A percentile compares a stretch with the other conserved stretches of the same genome.
These are phyloP conservation scores for Puccinia hordei DNA, from an alignment of 1,284 basidiomycete species.

Conservation along the genomic window DNA sequence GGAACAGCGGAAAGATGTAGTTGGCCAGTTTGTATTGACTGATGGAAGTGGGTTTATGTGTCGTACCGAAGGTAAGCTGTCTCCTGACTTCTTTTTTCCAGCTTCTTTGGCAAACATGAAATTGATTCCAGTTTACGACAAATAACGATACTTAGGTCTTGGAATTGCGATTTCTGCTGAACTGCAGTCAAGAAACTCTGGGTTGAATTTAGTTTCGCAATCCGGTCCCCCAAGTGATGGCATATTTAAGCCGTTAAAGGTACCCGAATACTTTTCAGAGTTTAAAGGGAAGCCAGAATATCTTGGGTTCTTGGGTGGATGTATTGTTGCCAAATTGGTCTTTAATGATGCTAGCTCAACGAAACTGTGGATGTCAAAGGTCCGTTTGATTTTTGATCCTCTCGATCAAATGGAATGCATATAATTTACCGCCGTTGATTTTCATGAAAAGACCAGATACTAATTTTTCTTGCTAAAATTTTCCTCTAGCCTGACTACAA, in stretches of 20 bases:
- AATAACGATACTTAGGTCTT: conserved; percentile 7
- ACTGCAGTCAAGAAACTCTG: conserved; percentile 29
- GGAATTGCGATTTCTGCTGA: conserved; percentile 24
- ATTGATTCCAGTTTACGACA: background rate
- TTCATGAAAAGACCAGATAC: background rate
- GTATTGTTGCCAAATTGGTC: conserved; percentile 43
- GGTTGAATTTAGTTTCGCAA: conserved; percentile 9
- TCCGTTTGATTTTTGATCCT: background rate
- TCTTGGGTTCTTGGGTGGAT: conserved; percentile 38
- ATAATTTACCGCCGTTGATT: background rate
- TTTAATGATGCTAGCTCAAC: conserved; percentile 40
- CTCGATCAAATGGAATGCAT: background rate
- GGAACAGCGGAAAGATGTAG: conserved; percentile 38
- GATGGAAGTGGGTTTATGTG: conserved; percentile 41
- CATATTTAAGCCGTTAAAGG: conserved; percentile 29
- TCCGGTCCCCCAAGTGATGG: conserved; percentile 6
- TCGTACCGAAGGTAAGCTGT: conserved; percentile 44
- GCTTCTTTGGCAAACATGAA: background rate
- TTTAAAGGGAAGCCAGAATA: conserved; percentile 48
- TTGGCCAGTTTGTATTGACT: conserved; percentile 34
- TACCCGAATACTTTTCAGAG: conserved; percentile 50
- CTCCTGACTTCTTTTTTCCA: background rate
- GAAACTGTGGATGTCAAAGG: conserved; percentile 49
- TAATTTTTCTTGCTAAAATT: background rate
- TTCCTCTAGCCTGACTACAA: conserved; percentile 46